Percentiles rank a stretch among this genome's conserved stretches.
Evolutionary conservation across 495 filamentous ascomycete genomes (phyloP).

Genomic region (Penicillium paradoxum): DNA sequence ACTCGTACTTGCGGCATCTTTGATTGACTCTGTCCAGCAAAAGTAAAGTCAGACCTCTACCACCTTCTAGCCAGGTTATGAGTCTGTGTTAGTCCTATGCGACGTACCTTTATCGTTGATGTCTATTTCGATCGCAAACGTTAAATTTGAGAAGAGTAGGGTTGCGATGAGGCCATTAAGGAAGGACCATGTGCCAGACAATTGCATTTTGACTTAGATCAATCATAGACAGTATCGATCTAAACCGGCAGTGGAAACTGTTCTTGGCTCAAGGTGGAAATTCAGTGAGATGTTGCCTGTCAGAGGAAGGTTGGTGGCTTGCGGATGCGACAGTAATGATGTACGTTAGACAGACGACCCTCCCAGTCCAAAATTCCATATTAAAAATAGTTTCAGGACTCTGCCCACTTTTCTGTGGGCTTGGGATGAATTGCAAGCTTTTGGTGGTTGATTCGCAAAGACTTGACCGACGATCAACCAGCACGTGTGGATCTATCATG

Average conservation of each 20-base stretch:
- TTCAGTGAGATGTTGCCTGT: neutral
- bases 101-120: conserved; percentile 4
- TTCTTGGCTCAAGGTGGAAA: neutral
- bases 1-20: conserved; percentile 51
- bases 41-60: neutral
- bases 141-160: neutral
- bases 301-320: neutral
- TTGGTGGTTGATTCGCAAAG: neutral
- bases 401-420: conserved; percentile 4
- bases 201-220: conserved; percentile 2
- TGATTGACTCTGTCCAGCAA: conserved; percentile 54
- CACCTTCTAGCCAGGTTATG: neutral
- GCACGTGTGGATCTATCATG: conserved; percentile 1
- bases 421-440: conserved; percentile 6
- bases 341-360: neutral
- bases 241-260: neutral
- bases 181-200: conserved; percentile 8
- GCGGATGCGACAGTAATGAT: conserved; percentile 5
- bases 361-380: neutral
- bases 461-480: conserved; percentile 1
- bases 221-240: conserved; percentile 1
- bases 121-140: conserved; percentile 3
- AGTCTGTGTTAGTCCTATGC: neutral
- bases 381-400: conserved; percentile 10
- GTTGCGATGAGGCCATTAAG: conserved; percentile 1